phyloP scores from a whole-genome alignment of 768 basidiomycete genomes.

The Glaciozyma martinii region DNA sequence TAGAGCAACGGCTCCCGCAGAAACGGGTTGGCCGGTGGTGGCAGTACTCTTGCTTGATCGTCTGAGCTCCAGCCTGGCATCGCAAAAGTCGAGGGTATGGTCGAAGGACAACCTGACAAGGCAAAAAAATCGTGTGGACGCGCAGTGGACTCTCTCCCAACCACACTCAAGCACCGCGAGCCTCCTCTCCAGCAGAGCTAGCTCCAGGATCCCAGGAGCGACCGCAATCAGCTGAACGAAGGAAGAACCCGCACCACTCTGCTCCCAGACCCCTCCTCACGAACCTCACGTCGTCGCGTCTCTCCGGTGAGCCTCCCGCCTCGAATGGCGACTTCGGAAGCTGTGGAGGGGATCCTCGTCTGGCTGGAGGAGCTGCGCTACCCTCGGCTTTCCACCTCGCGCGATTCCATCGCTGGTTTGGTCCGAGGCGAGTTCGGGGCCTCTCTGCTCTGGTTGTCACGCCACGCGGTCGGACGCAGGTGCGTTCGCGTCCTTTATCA shows the following conservation, averaged over 20 bases:
- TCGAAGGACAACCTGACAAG: too few relatives aligned
- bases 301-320: background rate
- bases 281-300: too few relatives aligned
- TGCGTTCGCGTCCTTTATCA: background rate
- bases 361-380: background rate
- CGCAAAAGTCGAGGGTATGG: background rate
- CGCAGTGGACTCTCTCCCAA: too few relatives aligned
- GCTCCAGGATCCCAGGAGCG: too few relatives aligned
- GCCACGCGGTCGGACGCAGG: background rate
- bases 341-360: background rate
- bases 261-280: too few relatives aligned
- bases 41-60: background rate
- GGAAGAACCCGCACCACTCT: too few relatives aligned
- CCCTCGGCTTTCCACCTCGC: background rate
- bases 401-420: background rate
- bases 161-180: too few relatives aligned
- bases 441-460: background rate
- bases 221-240: too few relatives aligned
- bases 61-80: background rate
- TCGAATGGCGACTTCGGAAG: background rate
- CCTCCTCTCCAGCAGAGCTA: too few relatives aligned
- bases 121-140: too few relatives aligned
- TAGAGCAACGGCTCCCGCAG: slow-evolving; percentile 3
- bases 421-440: background rate
- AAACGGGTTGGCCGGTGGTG: background rate